Evolutionary conservation across 768 basidiomycete genomes (phyloP).

Genomic region (Trametes elegans): DNA sequence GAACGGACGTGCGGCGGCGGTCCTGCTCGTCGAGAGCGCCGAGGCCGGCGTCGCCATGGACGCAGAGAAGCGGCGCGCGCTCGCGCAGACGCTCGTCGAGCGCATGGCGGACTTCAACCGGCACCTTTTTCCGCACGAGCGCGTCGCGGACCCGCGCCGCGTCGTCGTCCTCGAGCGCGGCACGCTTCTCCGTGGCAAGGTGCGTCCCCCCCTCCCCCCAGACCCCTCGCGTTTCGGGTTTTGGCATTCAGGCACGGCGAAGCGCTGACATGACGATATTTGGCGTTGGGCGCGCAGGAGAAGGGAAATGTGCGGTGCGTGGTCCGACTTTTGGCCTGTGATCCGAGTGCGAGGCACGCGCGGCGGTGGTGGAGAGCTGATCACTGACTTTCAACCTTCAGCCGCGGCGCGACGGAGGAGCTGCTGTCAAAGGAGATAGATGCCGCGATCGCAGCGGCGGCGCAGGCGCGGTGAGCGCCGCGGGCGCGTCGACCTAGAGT

Average conservation of each 20-base stretch:
- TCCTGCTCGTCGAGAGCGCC: slow-evolving; percentile 19
- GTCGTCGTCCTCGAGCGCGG: slow-evolving; percentile 11
- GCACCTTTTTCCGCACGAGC: slow-evolving; percentile 17
- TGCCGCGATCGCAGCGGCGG: background rate
- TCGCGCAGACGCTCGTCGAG: slow-evolving; percentile 9
- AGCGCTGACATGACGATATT: background rate
- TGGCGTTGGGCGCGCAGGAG: background rate
- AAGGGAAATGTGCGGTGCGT: slow-evolving; percentile 11
- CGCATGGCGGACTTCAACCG: background rate
- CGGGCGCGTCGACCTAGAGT: no score
- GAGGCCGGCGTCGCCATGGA: background rate
- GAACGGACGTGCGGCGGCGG: slow-evolving; percentile 10
- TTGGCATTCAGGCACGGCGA: background rate
- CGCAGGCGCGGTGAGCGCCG: background rate
- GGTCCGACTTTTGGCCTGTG: no score
- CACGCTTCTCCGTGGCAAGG: slow-evolving; percentile 10
- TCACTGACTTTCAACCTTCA: background rate
- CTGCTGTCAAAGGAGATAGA: background rate
- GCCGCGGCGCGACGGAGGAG: background rate
- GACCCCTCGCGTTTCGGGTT: background rate
- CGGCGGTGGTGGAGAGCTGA: background rate
- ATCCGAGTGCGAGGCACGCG: background rate
- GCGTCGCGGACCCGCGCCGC: slow-evolving; percentile 6
- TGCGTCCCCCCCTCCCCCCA: background rate
- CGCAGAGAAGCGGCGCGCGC: background rate